Base-by-base conservation (phyloP, 2,329 filamentous ascomycete species). In the Penicillium hesseltinei region DNA sequence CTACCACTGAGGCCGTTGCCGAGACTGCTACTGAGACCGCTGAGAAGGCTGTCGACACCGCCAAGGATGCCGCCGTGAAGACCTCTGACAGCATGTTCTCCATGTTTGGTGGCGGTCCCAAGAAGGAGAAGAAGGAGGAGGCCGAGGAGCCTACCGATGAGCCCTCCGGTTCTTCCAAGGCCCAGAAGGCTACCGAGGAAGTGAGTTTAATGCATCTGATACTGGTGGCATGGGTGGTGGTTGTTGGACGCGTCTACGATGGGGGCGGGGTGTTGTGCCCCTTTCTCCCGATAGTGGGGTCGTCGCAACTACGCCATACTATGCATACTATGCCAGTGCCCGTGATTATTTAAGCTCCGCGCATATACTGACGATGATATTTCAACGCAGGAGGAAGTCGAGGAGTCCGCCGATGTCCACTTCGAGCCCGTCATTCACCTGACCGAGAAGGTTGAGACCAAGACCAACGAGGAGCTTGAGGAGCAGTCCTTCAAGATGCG, bases 401-500 rank as follows among this genome's bases (percentile, higher is more conserved):
- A 89, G 68, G 91, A 96, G 76, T 93, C 91, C 67, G 90, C 91
- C 68, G 93, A 97, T 66, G 90, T 97, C 62, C 90, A 97, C 80
- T 99, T 97, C 80, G 91, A 96, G 82, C 94, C 94, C 65, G 92
- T 99, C 68, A 90, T 96, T 73, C 92, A 88, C 80, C 84, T 99
- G 73, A 97, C 93, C 62, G 91, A 99, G 83, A 94, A 95, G 82
- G 89, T 97, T 71, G 93, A 97, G 74, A 89, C 86, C 73, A 96
- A 96, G 85, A 97, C 94, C 78, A 96, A 97, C 81, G 94, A 99
- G 80, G 94, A 99, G 83, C 86, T 88, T 45, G 94, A 99, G 83
- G 92, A 97, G 82, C 91, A 96, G 82, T 83, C 87, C 39, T 99
- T 97, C 87, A 97, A 97, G 88, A 97, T 97, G 93, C 91, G 94